These are phyloP conservation scores for Pythium phragmiticola DNA, from an alignment of 352 stramenopile species.

Conservation along the genomic window DNA sequence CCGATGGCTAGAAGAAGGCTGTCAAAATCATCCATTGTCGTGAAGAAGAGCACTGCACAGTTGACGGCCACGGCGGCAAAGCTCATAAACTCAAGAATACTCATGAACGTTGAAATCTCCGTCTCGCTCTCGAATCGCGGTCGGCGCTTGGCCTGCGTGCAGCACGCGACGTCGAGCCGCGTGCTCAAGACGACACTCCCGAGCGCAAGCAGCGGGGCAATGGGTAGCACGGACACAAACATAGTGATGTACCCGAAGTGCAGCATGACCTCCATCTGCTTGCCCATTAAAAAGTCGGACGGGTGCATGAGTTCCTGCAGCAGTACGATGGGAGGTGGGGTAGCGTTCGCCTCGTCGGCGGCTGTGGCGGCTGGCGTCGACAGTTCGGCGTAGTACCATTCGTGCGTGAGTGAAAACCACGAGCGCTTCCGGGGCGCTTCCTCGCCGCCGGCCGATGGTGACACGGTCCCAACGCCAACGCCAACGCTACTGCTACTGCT, in stretches of 20 bases:
- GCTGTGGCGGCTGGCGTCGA: constrained; percentile 1
- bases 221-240: constrained; percentile 91
- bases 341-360: not conserved
- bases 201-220: constrained; percentile 86
- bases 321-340: constrained; percentile 46
- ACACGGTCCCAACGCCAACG: not conserved
- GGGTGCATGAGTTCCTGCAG: constrained; percentile 75
- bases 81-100: constrained; percentile 89
- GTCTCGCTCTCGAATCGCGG: constrained; percentile 76
- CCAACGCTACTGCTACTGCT: not conserved
- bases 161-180: constrained; percentile 81
- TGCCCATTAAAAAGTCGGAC: constrained; percentile 67
- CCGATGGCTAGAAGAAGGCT: constrained; percentile 35
- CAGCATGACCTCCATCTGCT: constrained; percentile 80
- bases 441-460: not conserved
- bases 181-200: constrained; percentile 88
- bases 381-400: constrained; percentile 64
- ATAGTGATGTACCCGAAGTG: constrained; percentile 95
- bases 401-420: constrained; percentile 33
- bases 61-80: constrained; percentile 84
- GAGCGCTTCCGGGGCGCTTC: not conserved
- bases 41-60: constrained; percentile 75
- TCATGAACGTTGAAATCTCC: constrained; percentile 91
- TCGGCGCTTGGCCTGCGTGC: constrained; percentile 69
- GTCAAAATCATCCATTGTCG: constrained; percentile 58